Conservation (phyloP, 257 asterid species). For the Solanum rostratum region DNA sequence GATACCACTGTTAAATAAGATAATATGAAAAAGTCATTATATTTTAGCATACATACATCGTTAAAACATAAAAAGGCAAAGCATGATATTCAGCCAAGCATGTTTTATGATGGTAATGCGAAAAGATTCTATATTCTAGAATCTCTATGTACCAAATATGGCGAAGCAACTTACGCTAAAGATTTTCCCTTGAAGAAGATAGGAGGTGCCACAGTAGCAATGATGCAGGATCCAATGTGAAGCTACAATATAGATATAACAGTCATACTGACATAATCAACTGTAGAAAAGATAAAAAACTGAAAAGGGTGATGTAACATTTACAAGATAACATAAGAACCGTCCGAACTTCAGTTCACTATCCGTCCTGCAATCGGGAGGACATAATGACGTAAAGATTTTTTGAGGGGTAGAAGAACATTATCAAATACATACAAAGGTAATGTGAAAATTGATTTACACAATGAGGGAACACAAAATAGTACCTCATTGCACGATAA, state of each 20-base stretch:
- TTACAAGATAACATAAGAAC: constrained; percentile 63
- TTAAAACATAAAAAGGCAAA: neutral
- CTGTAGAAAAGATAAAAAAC: neutral
- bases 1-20: constrained; percentile 12
- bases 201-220: constrained; percentile 87
- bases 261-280: neutral
- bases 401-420: neutral
- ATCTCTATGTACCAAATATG: neutral
- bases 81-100: neutral
- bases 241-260: constrained; percentile 21
- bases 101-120: neutral
- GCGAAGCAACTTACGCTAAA: constrained; percentile 48
- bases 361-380: constrained; percentile 46
- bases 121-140: neutral
- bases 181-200: constrained; percentile 73
- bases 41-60: neutral
- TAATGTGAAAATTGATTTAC: neutral
- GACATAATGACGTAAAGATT: neutral
- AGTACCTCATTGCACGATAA: constrained; percentile 88
- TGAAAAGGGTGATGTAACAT: neutral
- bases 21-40: neutral
- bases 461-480: neutral
- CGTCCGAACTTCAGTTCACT: constrained; percentile 82
- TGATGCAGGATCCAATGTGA: constrained; percentile 64
- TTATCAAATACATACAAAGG: neutral